A percentile compares a stretch with the other conserved stretches of the same genome.
Evolutionary conservation across 306 rosid species (phyloP).

Genomic region (Amphicarpaea edgeworthii): DNA sequence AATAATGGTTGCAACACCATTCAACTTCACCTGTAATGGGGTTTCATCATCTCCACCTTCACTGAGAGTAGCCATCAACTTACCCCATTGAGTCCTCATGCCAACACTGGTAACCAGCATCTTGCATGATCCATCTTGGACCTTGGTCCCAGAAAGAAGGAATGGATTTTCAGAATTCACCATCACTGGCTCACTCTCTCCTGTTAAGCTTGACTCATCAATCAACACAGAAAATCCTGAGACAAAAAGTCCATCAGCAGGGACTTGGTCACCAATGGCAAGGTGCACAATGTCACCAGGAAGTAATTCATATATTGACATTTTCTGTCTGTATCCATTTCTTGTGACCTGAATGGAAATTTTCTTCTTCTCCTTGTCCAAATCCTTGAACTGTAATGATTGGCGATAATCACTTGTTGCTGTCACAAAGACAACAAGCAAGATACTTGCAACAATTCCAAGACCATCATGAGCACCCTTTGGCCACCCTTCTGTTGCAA

Average conservation of each 20-base stretch:
- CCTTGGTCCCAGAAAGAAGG: constrained; percentile 94
- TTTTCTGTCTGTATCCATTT: constrained; percentile 87
- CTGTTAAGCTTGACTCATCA: constrained; percentile 95
- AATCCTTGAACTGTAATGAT: constrained; percentile 90
- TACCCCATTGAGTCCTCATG: constrained; percentile 99
- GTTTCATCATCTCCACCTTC: constrained; percentile 99
- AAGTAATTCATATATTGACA: constrained; percentile 91
- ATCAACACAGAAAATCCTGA: constrained; percentile 86
- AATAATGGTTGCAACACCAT: constrained; percentile 96
- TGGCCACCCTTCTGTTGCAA: constrained; percentile 94
- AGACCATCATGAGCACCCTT: constrained; percentile 95
- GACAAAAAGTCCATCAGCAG: constrained; percentile 90
- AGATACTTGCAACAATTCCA: constrained; percentile 94
- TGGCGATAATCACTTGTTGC: constrained; percentile 96
- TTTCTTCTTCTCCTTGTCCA: constrained; percentile 97
- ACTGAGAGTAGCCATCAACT: constrained; percentile 92
- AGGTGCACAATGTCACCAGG: constrained; percentile 96
- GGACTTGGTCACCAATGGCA: constrained; percentile 92
- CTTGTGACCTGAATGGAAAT: constrained; percentile 90
- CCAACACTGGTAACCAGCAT: constrained; percentile 94
- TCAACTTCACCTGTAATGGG: constrained; percentile 92
- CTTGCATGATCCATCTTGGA: constrained; percentile 95
- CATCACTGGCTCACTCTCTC: constrained; percentile 95
- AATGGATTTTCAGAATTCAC: constrained; percentile 74
- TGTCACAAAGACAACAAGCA: constrained; percentile 88